Evolutionary conservation across 2,329 filamentous ascomycete species (phyloP).

Genomic region (Calonectria honghensis): DNA sequence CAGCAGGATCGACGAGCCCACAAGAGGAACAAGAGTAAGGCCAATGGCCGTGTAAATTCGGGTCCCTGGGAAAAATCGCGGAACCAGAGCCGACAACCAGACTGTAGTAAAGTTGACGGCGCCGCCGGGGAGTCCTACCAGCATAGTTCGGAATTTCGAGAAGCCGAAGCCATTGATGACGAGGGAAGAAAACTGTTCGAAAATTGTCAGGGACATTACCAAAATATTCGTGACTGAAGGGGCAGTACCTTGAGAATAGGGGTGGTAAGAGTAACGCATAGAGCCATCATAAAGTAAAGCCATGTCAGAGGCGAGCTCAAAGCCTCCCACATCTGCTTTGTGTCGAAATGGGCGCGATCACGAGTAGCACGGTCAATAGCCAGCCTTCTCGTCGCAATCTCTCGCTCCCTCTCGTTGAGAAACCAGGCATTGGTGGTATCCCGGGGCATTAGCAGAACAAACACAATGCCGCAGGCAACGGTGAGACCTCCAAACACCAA

Average conservation of each 20-base stretch:
- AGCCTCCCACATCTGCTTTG: slow-evolving; percentile 48
- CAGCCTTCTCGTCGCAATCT: slow-evolving; percentile 40
- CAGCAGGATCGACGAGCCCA: slow-evolving; percentile 42
- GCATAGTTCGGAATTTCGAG: slow-evolving; percentile 41
- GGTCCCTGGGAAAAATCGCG: slow-evolving; percentile 45
- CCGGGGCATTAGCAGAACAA: slow-evolving; percentile 42
- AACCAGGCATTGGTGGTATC: slow-evolving; percentile 46
- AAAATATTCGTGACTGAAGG: too few relatives aligned
- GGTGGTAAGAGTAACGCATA: slow-evolving; percentile 48
- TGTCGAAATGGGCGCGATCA: slow-evolving; percentile 44
- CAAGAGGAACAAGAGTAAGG: slow-evolving; percentile 33
- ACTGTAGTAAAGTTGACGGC: slow-evolving; percentile 46
- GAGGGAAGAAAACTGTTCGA: slow-evolving; percentile 36
- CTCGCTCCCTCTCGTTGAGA: slow-evolving; percentile 46
- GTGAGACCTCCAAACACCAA: slow-evolving; percentile 47
- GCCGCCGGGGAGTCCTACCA: slow-evolving; percentile 38
- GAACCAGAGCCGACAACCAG: slow-evolving; percentile 48
- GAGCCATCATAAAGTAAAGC: slow-evolving; percentile 47
- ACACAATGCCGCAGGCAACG: slow-evolving; percentile 35
- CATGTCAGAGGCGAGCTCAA: slow-evolving; percentile 43
- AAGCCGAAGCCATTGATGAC: slow-evolving; percentile 42
- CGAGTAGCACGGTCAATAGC: slow-evolving; percentile 46
- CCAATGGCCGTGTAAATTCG: slow-evolving; percentile 44
- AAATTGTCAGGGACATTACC: too few relatives aligned
- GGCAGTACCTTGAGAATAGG: slow-evolving; percentile 50